Evolutionary conservation across 108 stramenopile genomes (phyloP), one percentile per base, ranked within the genome.

Genomic region (Seminavis robusta): DNA sequence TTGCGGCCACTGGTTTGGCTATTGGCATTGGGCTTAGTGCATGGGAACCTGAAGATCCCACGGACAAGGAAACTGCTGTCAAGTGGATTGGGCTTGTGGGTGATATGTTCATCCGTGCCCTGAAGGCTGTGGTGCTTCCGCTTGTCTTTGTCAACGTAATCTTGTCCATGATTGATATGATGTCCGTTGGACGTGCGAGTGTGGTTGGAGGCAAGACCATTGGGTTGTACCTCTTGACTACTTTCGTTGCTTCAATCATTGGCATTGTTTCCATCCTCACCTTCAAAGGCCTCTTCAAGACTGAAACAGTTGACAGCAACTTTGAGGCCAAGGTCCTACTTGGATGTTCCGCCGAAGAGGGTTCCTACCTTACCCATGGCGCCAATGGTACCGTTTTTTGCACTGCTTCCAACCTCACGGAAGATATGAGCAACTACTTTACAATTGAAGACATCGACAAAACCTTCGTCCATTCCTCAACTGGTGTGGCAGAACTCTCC

Each of bases 91-190:
- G 73, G 17, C 56, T 74, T 2, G 29, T 74, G 8, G 73, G 73
- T 23, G 56, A 74, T 19, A 45, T 68, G n/a, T 68, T 74, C 57
- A 41, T 74, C 17, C 55, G 73, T 37, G 64, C 64, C 33, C 52
- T 74, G 15, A 74, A 64, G 46, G 62, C 61, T 29, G 36, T 68
- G 17, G 55, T 74, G 21, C 54, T 73, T 17, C 72, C 72, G 3
- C 39, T 73, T 11, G 72, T 73, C 42, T 73, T 73, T 31, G 40
- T 56, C 30, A 61, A 61, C 16, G 56, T 68, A 3, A 33, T 52
- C n/a, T 44, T 74, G 19, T 56, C 61, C 25, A 48, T 74, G 21
- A 63, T 74, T 42, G 73, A 74, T 37, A 74, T 74, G 62, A 59
- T 62, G 61, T 53, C 29, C 13, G 16, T 65, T 19, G 63, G 63